These are phyloP conservation scores for Xylariomycetidae sp. DNA, from an alignment of 2,329 filamentous ascomycete species.

Conservation along the genomic window DNA sequence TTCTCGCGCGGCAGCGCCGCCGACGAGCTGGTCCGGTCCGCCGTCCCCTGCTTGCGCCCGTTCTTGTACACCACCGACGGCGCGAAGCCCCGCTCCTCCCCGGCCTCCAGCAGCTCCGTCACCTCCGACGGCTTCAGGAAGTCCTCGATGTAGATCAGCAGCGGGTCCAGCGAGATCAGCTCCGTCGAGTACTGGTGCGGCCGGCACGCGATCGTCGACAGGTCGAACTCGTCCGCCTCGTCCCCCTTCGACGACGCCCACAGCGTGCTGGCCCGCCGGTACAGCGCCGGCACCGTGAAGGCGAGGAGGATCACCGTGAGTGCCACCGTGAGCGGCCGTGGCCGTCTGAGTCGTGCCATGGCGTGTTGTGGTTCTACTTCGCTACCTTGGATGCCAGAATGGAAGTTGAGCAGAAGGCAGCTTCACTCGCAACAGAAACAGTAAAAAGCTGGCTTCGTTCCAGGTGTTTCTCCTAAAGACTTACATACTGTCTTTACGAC, in stretches of 20 bases:
- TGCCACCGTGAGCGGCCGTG: constrained; percentile 10
- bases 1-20: constrained; percentile 32
- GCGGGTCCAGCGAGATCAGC: constrained; percentile 35
- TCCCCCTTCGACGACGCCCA: background rate
- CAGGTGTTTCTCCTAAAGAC: too few relatives aligned
- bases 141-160: constrained; percentile 37
- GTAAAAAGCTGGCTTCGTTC: too few relatives aligned
- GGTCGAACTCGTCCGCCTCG: constrained; percentile 3
- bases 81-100: constrained; percentile 27
- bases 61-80: constrained; percentile 32
- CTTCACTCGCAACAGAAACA: too few relatives aligned
- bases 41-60: constrained; percentile 27
- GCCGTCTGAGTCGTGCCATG: constrained; percentile 10
- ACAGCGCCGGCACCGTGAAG: constrained; percentile 6
- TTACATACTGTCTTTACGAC: too few relatives aligned
- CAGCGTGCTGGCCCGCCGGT: background rate
- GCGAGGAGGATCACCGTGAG: constrained; percentile 11
- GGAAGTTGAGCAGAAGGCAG: too few relatives aligned
- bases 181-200: constrained; percentile 31
- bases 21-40: constrained; percentile 33
- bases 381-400: background rate
- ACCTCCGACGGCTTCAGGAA: constrained; percentile 32
- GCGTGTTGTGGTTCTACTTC: background rate
- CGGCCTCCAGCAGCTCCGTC: constrained; percentile 28
- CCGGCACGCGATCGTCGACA: constrained; percentile 9